Base-by-base conservation (phyloP, 495 filamentous ascomycete genomes). In the Podospora conica region DNA sequence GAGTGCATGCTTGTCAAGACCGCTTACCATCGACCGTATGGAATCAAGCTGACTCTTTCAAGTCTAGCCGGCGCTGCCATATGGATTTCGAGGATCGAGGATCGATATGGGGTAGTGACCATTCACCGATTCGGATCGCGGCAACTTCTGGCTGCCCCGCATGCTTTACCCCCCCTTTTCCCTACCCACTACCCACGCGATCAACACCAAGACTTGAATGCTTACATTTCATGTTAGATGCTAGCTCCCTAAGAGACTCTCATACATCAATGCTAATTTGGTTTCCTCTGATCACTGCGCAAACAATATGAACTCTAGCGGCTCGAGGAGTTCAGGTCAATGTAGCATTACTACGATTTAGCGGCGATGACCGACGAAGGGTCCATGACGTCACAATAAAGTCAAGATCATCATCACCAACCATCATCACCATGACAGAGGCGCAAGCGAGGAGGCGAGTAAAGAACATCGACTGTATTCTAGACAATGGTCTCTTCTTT, bases 321-420 rank as follows among this genome's bases (percentile, higher is more conserved):
- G 12, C 31, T 5, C 31, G 18, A 12, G 18, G 12, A 40, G 0
- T 29, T 10, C 12, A 1, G 10, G 29, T 11, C 29, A 33, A 33
- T 9, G 9, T 33, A 11, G 18, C 33, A 40, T 40, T 40, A 6
- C 15, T 6, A 15, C 11, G 15, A 18, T 18, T 40, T 48, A n/a
- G 40, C 40, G 40, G 40, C 40, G 40, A 48, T 48, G 18, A 31
- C 2, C 10, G 40, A 28, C 12, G 40, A 12, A 29, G 53, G n/a
- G 25, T 31, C 33, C 48, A 69, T 69, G 67, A 69, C 67, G 67
- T 69, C 67, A 69, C 63, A 48, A 8, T 25, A 1, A 20, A 31
- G 33, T 53, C 21, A 59, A 29, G 57, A 25, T 29, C 25, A 59
- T n/a, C 23, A 29, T 24, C 23, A 59, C n/a, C 23, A 29, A 12